Conservation (phyloP, 306 rosid species). For the Casuarina cunninghamiana region DNA sequence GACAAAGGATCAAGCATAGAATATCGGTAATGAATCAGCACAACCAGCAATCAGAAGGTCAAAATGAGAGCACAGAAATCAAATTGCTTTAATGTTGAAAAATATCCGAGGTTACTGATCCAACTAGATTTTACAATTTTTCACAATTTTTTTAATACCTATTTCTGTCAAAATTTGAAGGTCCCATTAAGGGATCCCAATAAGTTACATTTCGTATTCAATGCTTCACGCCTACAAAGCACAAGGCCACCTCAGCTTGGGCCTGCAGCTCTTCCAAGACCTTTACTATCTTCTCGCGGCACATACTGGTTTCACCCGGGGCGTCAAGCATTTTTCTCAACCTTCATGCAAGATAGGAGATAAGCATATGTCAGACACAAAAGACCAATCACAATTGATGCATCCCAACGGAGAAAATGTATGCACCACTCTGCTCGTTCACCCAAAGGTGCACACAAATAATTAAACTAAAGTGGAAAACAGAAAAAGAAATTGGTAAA, state of each 20-base stretch:
- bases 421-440: background rate
- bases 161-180: conserved; percentile 3
- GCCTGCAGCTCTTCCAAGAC: conserved; percentile 86
- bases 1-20: background rate
- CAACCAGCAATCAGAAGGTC: background rate
- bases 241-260: conserved; percentile 89
- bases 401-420: background rate
- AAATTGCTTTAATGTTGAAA: background rate
- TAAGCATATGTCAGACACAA: background rate
- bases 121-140: background rate
- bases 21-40: background rate
- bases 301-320: conserved; percentile 42
- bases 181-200: background rate
- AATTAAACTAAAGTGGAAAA: no score
- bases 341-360: conserved; percentile 32
- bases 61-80: background rate
- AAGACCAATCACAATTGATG: background rate
- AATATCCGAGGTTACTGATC: background rate
- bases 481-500: no score
- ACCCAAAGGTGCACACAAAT: background rate
- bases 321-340: conserved; percentile 79
- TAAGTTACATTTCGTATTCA: conserved; percentile 31
- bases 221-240: conserved; percentile 83
- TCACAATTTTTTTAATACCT: background rate
- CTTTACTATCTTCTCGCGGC: conserved; percentile 72